These are phyloP conservation scores for Coemansia sp. DNA, from an alignment of 192 early-diverging fungal species.

Conservation along the genomic window DNA sequence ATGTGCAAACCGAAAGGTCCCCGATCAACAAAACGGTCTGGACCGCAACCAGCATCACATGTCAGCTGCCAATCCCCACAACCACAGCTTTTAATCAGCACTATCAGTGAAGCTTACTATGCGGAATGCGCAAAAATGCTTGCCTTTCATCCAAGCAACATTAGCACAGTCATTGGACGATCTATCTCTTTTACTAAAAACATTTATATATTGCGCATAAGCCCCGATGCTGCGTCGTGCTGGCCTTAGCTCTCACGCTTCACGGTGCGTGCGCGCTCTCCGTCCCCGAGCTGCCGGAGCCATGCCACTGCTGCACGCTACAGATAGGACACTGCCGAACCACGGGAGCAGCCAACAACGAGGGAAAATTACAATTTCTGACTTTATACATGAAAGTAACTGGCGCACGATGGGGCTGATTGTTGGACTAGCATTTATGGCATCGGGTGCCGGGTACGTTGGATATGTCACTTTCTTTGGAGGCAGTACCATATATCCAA, in stretches of 20 bases:
- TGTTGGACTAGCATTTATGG: slow-evolving; percentile 1
- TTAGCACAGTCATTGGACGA: neutral
- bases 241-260: neutral
- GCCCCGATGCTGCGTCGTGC: neutral
- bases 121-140: neutral
- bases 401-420: slow-evolving; percentile 19
- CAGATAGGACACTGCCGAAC: neutral
- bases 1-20: too few relatives aligned
- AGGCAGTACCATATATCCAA: slow-evolving; percentile 32
- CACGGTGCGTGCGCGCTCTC: neutral
- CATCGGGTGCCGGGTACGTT: slow-evolving; percentile 18
- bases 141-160: too few relatives aligned
- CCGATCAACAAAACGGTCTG: neutral
- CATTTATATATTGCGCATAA: neutral
- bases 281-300: neutral
- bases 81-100: neutral
- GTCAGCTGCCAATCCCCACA: neutral
- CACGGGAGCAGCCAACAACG: slow-evolving; percentile 9
- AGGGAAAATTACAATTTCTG: slow-evolving; percentile 4
- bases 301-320: neutral
- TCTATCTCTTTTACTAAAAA: neutral
- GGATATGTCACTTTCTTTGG: slow-evolving; percentile 39
- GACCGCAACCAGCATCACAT: neutral
- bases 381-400: neutral
- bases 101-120: neutral